Evolutionary conservation across 371 early-diverging fungal genomes (phyloP), one percentile per base, ranked within the genome.

Genomic region (Actinomortierella ambigua): DNA sequence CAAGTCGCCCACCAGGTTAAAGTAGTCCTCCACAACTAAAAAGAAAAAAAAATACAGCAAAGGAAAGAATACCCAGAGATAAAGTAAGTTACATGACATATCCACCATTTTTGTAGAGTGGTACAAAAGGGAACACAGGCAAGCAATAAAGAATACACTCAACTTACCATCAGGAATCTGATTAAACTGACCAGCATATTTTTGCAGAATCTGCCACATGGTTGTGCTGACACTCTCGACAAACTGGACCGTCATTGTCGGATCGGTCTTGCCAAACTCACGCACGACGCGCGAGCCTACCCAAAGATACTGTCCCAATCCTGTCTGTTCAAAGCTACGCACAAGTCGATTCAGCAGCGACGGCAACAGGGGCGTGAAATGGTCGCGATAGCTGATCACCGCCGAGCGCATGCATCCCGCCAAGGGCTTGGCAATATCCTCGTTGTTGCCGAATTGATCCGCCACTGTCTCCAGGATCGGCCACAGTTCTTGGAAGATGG

Each of bases 401-500:
- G 81, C 85, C 50, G 79, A 81, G 34, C 83, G 86, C 76, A 93
- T 84, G 50, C 87, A 83, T 67, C 87, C 87, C 46, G 87, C 83
- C 17, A 89, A 66, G 3, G 87, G 82, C 62, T 90, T 90, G 15
- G 88, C 83, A 0, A 91, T 76, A 2, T 76, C 75, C 2, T 77
- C 51, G 51, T 83, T 77, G 17, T 68, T 82, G 0, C 87, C 86
- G 51, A 83, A 81, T 41, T 85, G 80, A 22, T 81, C 79, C 39
- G 85, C 65, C 22, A 88, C 76, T 23, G 81, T 53, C 23, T 85
- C 87, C 80, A 83, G 69, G 52, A 86, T 83, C 0, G 95, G 94
- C 95, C 94, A 95, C 26, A 95, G 69, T 53, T 92, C 86, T 47
- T 82, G 79, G 43, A 97, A 78, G 52, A 94, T 82, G 8, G 80